phyloP scores from a whole-genome alignment of 2,329 filamentous ascomycete genomes.

The Lachnellula willkommii region DNA sequence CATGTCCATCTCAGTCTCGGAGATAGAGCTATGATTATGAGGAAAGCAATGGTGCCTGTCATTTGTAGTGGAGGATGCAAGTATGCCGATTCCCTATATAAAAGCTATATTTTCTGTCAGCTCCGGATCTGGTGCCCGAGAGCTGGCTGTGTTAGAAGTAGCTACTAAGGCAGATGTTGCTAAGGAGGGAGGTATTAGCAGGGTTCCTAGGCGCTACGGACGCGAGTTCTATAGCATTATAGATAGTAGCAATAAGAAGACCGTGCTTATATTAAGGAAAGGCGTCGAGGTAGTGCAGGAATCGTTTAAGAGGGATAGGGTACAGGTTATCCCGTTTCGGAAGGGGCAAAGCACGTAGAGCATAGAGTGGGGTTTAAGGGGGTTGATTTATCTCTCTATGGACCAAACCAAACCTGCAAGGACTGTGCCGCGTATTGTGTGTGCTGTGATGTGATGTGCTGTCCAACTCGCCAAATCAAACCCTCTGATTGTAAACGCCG shows the following conservation, averaged over 20 bases:
- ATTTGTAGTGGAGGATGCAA: slow-evolving; percentile 57
- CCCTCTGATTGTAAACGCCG: too few relatives aligned
- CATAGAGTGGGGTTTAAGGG: slow-evolving; percentile 42
- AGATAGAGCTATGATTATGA: slow-evolving; percentile 61
- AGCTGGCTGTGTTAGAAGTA: slow-evolving; percentile 23
- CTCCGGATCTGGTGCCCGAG: too few relatives aligned
- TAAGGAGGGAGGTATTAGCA: slow-evolving; percentile 47
- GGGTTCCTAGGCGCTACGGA: slow-evolving; percentile 50
- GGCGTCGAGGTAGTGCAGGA: slow-evolving; percentile 26
- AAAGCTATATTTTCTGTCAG: too few relatives aligned
- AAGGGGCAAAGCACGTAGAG: slow-evolving; percentile 21
- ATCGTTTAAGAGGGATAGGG: slow-evolving; percentile 51
- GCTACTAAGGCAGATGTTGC: slow-evolving; percentile 49
- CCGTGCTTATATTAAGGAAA: slow-evolving; percentile 21
- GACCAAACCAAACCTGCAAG: not conserved
- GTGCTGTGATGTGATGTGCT: not conserved
- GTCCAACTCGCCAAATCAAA: not conserved
- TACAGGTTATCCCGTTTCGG: slow-evolving; percentile 36
- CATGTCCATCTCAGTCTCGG: slow-evolving; percentile 69
- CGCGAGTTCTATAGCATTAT: slow-evolving; percentile 46
- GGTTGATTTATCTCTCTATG: not conserved
- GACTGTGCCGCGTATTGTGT: not conserved
- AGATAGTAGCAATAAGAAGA: slow-evolving; percentile 17
- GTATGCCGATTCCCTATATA: too few relatives aligned
- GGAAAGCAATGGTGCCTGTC: slow-evolving; percentile 50